Base-by-base conservation (phyloP, 352 stramenopile species). In the Globisporangium sylvaticum region DNA sequence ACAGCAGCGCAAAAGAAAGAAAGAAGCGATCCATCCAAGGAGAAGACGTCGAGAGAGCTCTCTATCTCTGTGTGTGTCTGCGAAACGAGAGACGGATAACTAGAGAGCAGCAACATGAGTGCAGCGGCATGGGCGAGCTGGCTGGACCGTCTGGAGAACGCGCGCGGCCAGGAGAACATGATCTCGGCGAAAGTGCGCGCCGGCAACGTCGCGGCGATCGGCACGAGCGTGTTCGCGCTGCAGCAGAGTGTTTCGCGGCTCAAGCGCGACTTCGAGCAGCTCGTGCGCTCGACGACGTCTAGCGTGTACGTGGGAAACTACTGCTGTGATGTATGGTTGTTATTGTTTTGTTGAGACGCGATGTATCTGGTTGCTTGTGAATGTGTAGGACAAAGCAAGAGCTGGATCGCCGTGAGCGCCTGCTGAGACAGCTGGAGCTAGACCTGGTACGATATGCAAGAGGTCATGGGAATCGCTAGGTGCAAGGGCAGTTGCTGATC, bases 211-310 rank as follows among this genome's bases (percentile, higher is more conserved):
- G 68, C 79, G 3, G 71, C 81, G 24, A 77, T 93, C 48, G 85
- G 85, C 64, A 91, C 85, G 22, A 94, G 87, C 74, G 87, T 90
- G 46, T 95, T 93, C 67, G 85, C 84, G 46, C 67, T 95, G 67
- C 87, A 95, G 70, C 87, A 95, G 78, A 92, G 81, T 58, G 80
- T 87, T n/a, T 77, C 85, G 61, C 84, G 85, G 39, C 77, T 95
- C 12, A 84, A 87, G 58, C 83, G 87, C 66, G 87, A 95, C 69
- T 95, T 92, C 37, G 84, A 94, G 25, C 81, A 93, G 67, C 82
- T 94, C 61, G 80, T 85, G 65, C 77, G 79, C 29, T 80, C 79
- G 10, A 76, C 80, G 5, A 71, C 63, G 8, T 70, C 68, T 14
- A 68, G 65, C 22, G 81, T 91, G 85, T 93, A 79, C 61, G 83